Evolutionary conservation across 2,329 filamentous ascomycete genomes (phyloP), one percentile per base, ranked within the genome.

Genomic region (Nigrospora oryzae): DNA sequence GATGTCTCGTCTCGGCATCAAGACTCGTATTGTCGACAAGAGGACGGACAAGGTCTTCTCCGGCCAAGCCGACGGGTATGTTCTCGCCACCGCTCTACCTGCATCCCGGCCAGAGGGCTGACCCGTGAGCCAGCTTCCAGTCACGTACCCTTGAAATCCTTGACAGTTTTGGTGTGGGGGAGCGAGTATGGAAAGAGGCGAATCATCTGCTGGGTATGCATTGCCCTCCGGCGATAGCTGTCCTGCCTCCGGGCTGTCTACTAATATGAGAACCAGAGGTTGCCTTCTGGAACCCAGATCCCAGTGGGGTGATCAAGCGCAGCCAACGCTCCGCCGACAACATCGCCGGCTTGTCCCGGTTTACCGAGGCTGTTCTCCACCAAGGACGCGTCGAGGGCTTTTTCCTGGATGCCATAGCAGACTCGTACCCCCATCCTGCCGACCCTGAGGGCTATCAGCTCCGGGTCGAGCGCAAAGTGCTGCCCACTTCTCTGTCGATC

Each of bases 131-230:
- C 15, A 60, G 57, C 5, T 59, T 84, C 3, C 79, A 86, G 61
- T 77, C 74, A 50, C 77, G 83, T 2, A 85, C 80, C 0, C 67
- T 86, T 2, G 81, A 89, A 60, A 84, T 88, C n/a, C 77, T 88
- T 45, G 81, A 89, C 53, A 80, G 76, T 41, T 84, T 89, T 52
- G 83, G 79, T 1, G 76, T 89, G 46, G 79, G 69, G 3, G 75
- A 86, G 50, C 66, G 74, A 5, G 75, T 73, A 2, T 80, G 79
- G 75, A 80, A 79, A 40, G 83, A 86, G 53, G 72, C 77, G 12
- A 84, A 84, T 56, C 80, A 81, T 55, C 77, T 86, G 66, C 68
- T 84, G n/a, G 65, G 77, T 83, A 46, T 59, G 66, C 23, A 28
- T 28, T 28, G 5, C 23, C 10, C 23, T 28, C 23, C 23, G 2